Evolutionary conservation across 176 grass and related monocot species (phyloP).

Genomic region (Triticum monococcum): DNA sequence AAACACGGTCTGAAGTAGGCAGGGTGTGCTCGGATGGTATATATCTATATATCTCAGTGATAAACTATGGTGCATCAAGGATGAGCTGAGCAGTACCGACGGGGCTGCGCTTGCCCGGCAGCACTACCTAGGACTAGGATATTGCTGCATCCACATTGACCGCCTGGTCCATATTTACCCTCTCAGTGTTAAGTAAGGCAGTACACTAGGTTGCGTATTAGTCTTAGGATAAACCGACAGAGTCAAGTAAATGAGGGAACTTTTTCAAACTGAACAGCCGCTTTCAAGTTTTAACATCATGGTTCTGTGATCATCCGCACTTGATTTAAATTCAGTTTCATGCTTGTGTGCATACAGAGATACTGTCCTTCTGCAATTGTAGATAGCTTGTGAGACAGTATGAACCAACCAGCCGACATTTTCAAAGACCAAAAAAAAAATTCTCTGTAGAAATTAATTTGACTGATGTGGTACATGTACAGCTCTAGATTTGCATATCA

Average conservation of each 20-base stretch:
- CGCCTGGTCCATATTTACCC: no score
- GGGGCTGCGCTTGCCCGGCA: no score
- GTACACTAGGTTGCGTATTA: no score
- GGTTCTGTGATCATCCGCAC: not conserved
- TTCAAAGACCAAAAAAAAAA: not conserved
- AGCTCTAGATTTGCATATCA: slow-evolving; percentile 18
- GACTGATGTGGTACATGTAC: slow-evolving; percentile 2
- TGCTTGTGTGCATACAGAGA: not conserved
- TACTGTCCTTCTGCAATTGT: not conserved
- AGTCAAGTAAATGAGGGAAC: no score
- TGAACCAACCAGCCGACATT: not conserved
- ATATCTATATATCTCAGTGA: not conserved
- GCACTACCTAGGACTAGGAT: no score
- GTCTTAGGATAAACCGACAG: no score
- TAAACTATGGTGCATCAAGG: not conserved
- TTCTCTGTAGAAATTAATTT: not conserved
- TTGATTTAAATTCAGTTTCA: not conserved
- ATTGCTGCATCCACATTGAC: no score
- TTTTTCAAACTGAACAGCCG: not conserved
- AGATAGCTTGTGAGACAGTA: not conserved
- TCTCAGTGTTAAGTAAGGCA: no score
- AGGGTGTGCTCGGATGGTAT: no score
- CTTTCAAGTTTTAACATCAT: not conserved
- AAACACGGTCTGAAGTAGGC: no score
- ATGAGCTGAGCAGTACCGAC: not conserved